Conservation (phyloP, 2,329 filamentous ascomycete species). For the Alternaria dauci region DNA sequence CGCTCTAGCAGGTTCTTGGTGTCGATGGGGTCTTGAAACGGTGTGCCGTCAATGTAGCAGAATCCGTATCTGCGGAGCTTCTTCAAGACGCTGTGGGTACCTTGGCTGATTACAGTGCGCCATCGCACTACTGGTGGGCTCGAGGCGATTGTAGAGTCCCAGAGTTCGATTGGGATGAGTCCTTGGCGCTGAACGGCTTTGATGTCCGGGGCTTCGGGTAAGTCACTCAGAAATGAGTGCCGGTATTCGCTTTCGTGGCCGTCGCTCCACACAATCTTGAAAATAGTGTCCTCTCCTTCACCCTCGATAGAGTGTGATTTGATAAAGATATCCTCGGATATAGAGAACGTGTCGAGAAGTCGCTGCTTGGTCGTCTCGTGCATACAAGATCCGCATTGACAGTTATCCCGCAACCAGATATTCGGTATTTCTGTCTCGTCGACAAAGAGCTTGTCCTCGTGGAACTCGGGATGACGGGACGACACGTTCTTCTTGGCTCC, state of each 20-base stretch:
- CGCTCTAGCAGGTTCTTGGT: conserved; percentile 79
- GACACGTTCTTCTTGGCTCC: background rate
- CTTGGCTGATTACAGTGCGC: conserved; percentile 32
- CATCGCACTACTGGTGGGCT: conserved; percentile 60
- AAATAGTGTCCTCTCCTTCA: conserved; percentile 9
- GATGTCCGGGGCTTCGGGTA: conserved; percentile 40
- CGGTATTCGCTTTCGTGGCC: conserved; percentile 73
- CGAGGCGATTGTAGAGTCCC: conserved; percentile 40
- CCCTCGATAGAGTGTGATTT: conserved; percentile 17
- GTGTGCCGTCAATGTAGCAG: conserved; percentile 76
- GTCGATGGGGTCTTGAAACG: conserved; percentile 57
- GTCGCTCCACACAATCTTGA: conserved; percentile 57
- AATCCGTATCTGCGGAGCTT: conserved; percentile 76
- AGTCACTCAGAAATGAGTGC: conserved; percentile 64
- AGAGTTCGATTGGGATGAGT: conserved; percentile 47
- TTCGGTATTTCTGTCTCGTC: conserved; percentile 19
- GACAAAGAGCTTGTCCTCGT: conserved; percentile 14
- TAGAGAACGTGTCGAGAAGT: conserved; percentile 71
- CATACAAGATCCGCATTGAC: conserved; percentile 71
- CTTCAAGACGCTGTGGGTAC: conserved; percentile 62
- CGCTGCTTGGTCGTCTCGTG: conserved; percentile 76
- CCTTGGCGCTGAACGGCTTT: conserved; percentile 47
- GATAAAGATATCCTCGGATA: conserved; percentile 42
- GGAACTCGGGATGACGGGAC: background rate
- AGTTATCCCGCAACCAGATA: conserved; percentile 68